Base-by-base conservation (phyloP, 2,329 filamentous ascomycete genomes). In the Allantophomopsis cytisporea region DNA sequence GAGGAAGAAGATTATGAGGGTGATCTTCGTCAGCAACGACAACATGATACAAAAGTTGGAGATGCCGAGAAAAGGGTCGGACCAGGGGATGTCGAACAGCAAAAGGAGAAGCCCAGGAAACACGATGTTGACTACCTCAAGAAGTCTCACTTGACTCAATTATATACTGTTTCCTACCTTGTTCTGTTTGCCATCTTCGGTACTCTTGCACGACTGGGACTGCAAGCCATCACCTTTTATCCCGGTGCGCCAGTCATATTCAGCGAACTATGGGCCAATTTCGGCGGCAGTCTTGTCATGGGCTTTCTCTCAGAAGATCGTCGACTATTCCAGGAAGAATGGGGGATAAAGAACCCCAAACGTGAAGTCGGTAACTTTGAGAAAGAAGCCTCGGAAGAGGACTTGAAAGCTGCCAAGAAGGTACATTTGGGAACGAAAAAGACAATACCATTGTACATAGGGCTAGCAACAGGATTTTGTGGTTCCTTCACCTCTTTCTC, bases 401-500 rank as follows among this genome's bases (percentile, higher is more conserved):
- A 30, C 39, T 45, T 60, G 13, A 55, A 57, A 6, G 61, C 65
- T 2, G 65, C 65, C 4, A 71, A 68, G 49, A 72, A 79, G 52
- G 67, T 66, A 1, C 74, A 83, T 53, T 57, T 70, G 31, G 66
- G 76, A 5, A 61, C 67, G 20, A 94, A 94, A 56, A 94, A 93
- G 63, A 83, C 83, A 0, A 82, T 94, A 20, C 88, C 89, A 0
- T 66, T 94, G 0, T 94, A 93, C 54, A 81, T 94, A 42, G 88
- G 83, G 38, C 72, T 95, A 5, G 75, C 84, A 0, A 94, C 83
- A 0, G 89, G 83, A 10, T 91, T 91, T 58, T 94, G 86, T 52
- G 85, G 89, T 45, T 88, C 83, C 47, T 84, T 91, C 52, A 95
- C 88, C 0, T 88, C 82, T 8, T 94, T 94, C 59, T 94, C 87